Conservation (phyloP, 768 basidiomycete species). For the Paxillus involutus region DNA sequence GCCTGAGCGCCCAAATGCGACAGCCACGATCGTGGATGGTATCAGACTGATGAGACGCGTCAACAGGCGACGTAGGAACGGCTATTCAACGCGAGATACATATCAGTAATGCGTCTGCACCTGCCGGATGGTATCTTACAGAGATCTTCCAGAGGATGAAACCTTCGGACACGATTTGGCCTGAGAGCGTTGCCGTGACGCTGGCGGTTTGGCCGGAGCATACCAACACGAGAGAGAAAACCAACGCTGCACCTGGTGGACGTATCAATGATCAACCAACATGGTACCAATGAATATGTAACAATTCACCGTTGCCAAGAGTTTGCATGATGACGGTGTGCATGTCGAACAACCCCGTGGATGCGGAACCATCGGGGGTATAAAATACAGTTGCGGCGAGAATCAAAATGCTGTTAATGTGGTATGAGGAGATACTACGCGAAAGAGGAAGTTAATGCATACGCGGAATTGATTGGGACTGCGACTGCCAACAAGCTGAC, state of each 20-base stretch:
- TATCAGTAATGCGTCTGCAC: background rate
- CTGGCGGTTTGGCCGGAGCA: constrained; percentile 49
- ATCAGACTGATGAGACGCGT: constrained; percentile 47
- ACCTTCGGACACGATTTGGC: constrained; percentile 50
- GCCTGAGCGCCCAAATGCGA: constrained; percentile 42
- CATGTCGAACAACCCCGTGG: constrained; percentile 43
- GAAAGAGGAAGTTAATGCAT: constrained; percentile 2
- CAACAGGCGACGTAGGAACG: constrained; percentile 38
- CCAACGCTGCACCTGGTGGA: constrained; percentile 28
- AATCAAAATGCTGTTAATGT: constrained; percentile 34
- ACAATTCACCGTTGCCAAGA: constrained; percentile 36
- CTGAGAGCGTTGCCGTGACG: constrained; percentile 48
- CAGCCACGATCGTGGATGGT: constrained; percentile 43
- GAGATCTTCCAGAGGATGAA: constrained; percentile 49
- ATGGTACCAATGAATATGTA: background rate
- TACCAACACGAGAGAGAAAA: constrained; percentile 48
- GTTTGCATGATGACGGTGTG: constrained; percentile 38
- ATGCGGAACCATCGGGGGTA: constrained; percentile 3
- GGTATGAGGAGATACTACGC: background rate
- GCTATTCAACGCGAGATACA: constrained; percentile 11
- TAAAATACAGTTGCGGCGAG: constrained; percentile 26
- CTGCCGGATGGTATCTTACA: constrained; percentile 10
- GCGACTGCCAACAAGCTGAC: constrained; percentile 45
- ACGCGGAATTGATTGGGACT: constrained; percentile 45
- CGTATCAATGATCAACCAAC: background rate